Base-by-base conservation (phyloP, 2,329 filamentous ascomycete genomes). In the Curvularia sp. region DNA sequence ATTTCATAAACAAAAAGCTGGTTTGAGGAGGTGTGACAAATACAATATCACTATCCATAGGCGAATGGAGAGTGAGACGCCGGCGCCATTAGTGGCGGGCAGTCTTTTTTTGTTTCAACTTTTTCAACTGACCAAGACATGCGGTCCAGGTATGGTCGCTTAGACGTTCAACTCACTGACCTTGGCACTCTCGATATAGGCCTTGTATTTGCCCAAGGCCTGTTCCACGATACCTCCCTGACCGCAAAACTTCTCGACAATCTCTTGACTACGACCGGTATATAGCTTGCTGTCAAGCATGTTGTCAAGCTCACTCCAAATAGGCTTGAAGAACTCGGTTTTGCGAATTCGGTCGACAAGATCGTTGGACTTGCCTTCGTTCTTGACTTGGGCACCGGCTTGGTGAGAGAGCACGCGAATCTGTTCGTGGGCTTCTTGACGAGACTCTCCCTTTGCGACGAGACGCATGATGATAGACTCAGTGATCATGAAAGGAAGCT, bases 401-500 rank as follows among this genome's bases (percentile, higher is more conserved):
- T 96, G 82, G 79, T 93, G 89, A 2, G 86, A 91, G 44, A 97
- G 84, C 1, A 97, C 90, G 53, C 77, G 89, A 70, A 97, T 93
- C 77, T 94, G 81, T 80, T 97, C 93, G 78, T 97, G 93, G 1
- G 91, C 89, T 55, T 93, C 91, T 75, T 96, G 92, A 50, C 92
- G 82, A 9, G 86, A 90, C 28, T 82, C 84, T 31, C 91, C 91
- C 71, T 88, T 85, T 56, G 87, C 86, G 28, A 89, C 86, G 55
- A 94, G 83, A 66, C 86, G 87, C 91, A 96, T 78, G 69, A 78
- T 78, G 64, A 78, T 75, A 59, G 69, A 81, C 70, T 84, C 83
- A 7, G 88, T 93, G 7, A 88, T 85, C 89, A 94, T 96, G 79
- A 97, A 96, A 0, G 93, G 93, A 13, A 97, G 85, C 78, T 96